Evolutionary conservation across 495 filamentous ascomycete species (phyloP), one percentile per base, ranked within the genome.

Genomic region (Clavariopsis aquatica): DNA sequence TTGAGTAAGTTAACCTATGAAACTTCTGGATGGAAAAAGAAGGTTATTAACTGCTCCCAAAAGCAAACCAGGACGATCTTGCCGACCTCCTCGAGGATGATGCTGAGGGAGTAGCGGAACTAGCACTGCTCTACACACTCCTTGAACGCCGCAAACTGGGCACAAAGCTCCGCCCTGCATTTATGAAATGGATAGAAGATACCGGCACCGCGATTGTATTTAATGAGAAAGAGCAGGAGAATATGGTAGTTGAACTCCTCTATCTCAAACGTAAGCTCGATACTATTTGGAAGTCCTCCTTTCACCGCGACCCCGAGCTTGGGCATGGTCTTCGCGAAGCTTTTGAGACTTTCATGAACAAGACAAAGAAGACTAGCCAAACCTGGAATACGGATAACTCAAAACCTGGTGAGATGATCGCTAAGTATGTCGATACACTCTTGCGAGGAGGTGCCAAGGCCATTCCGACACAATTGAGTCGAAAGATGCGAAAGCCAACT

Each of bases 331-430:
- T 98, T 31, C 82, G 94, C 13, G 90, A 96, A 72, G 83, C 89
- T 1, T 98, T 98, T 70, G 86, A 89, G 38, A 77, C 78, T 1
- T 97, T 98, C 71, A 95, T 99, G 80, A 99, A 99, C 73, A 84
- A 89, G 73, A 84, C 82, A 8, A 88, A 86, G 75, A 87, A 85
- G 51, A 80, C 82, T 17, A 79, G 79, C 22, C 79, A 84, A 19
- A 83, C 83, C 1, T 91, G 88, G 79, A 84, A 85, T 41, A 89
- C 90, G 3, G 86, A 90, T 65, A 95, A 95, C 58, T 89, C 91
- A 9, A 96, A 96, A 78, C 90, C 95, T 8, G 94, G 93, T 29
- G 94, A 99, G 77, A 96, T 97, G 93, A 95, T 98, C 61, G 94
- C 94, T 15, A 98, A 96, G 76, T 92, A 97, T 66, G 92, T 99